phyloP scores from a whole-genome alignment of 768 basidiomycete species.

The Hericium erinaceus region DNA sequence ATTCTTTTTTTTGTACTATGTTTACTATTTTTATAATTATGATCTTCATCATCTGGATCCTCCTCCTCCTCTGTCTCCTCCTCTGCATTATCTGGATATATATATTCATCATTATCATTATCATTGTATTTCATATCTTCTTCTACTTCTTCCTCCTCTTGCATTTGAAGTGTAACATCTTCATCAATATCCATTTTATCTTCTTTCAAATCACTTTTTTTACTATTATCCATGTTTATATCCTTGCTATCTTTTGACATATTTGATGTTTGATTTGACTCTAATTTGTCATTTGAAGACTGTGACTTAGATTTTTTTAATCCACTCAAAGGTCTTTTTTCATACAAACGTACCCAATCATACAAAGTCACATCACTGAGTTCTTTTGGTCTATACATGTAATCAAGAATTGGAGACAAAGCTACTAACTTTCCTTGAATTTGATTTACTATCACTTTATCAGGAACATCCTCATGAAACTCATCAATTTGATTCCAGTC shows the following conservation, averaged over 20 bases:
- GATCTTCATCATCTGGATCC: background rate
- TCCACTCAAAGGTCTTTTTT: background rate
- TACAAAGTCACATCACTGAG: constrained; percentile 18
- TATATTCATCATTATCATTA: background rate
- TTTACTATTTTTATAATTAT: background rate
- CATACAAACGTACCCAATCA: constrained; percentile 15
- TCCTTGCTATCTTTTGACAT: no score
- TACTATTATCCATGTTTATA: background rate
- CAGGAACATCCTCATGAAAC: background rate
- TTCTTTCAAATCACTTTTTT: no score
- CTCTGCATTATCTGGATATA: background rate
- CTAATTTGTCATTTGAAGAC: background rate
- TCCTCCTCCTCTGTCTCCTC: background rate
- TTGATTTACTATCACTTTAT: constrained; percentile 10
- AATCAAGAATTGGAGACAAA: constrained; percentile 24
- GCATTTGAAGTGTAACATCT: background rate
- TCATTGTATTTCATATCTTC: background rate
- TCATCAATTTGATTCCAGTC: constrained; percentile 7
- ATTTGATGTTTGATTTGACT: no score
- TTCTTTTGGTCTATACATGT: constrained; percentile 19
- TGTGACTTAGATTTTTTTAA: background rate
- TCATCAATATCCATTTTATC: background rate
- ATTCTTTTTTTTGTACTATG: background rate
- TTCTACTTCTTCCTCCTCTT: background rate
- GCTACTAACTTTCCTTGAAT: constrained; percentile 11